Base-by-base conservation (phyloP, 176 grass and related monocot genomes). In the Areca catechu region DNA sequence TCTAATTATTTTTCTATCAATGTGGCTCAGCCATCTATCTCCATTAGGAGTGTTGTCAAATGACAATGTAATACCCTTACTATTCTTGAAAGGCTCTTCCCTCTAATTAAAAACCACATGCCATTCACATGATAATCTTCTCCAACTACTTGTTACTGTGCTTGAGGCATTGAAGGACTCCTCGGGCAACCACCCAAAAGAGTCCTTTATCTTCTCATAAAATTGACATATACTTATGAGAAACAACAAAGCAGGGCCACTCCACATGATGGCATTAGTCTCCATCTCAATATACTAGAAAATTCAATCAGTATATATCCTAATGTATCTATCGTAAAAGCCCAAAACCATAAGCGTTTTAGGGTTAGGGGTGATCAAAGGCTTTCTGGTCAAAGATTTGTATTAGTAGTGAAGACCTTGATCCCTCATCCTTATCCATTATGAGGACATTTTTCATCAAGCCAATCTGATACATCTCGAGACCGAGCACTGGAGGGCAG, bases 181-280 rank as follows among this genome's bases (percentile, higher is more conserved):
- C 20, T 88, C 92, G 0, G 80, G 69, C 21, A 75, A 71, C 86
- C 86, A 85, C 7, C 83, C 92, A 50, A 97, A 57, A 0, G 92
- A 82, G 63, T 97, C 92, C 62, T 88, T 97, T 71, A 88, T 97
- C 76, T 91, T 97, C 63, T 91, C 86, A 60, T 97, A 91, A 23
- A 97, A 85, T 76, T 97, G 92, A 86, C 86, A 86, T 16, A 95
- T 77, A 22, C 86, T 86, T 21, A 91, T 91, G 62, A 88, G 62
- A 77, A 91, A 91, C 19, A 97, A 73, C 61, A 91, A 62, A 3
- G 78, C 86, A 15, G 92, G 92, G 16, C 86, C 86, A 72, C 92
- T 91, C 83, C 92, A 97, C 30, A 97, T 74, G 24, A 88, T 86
- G 5, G 83, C 92, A 80, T 84, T 91, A 77, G 60, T 91, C 68